Evolutionary conservation across 305 asterid species (phyloP).

Genomic region (Nicotiana rustica): DNA sequence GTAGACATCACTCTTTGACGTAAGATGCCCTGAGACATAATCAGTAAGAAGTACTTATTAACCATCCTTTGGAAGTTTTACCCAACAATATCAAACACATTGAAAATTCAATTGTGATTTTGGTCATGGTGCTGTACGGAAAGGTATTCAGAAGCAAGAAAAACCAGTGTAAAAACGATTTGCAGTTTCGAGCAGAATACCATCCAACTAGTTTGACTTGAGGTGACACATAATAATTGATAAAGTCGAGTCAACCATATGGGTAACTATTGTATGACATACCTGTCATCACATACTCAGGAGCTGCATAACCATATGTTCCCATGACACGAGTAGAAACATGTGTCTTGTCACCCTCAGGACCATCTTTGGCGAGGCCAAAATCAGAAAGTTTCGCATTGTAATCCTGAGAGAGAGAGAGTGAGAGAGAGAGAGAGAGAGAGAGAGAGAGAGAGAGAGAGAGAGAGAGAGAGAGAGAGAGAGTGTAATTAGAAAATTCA

Average conservation of each 20-base stretch:
- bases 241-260: not conserved
- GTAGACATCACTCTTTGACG: conserved; percentile 94
- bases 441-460: conserved; percentile 30
- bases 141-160: not conserved
- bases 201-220: conserved; percentile 22
- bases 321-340: conserved; percentile 99
- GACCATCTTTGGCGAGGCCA: conserved; percentile 99
- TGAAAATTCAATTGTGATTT: conserved; percentile 21
- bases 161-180: not conserved
- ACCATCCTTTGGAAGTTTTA: not conserved
- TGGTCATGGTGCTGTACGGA: not conserved
- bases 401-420: conserved; percentile 66
- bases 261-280: conserved; percentile 20
- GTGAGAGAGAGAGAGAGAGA: no score
- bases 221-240: not conserved
- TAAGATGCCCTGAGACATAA: conserved; percentile 78
- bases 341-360: conserved; percentile 94
- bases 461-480: not conserved
- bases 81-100: not conserved
- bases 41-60: conserved; percentile 29
- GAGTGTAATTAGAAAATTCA: conserved; percentile 26
- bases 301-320: conserved; percentile 97
- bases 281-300: conserved; percentile 99
- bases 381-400: conserved; percentile 97
- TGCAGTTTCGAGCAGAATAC: not conserved